Percentiles rank a stretch among this genome's conserved stretches.
These are phyloP conservation scores for Neurospora sp. DNA, from an alignment of 495 filamentous ascomycete species.

Conservation along the genomic window DNA sequence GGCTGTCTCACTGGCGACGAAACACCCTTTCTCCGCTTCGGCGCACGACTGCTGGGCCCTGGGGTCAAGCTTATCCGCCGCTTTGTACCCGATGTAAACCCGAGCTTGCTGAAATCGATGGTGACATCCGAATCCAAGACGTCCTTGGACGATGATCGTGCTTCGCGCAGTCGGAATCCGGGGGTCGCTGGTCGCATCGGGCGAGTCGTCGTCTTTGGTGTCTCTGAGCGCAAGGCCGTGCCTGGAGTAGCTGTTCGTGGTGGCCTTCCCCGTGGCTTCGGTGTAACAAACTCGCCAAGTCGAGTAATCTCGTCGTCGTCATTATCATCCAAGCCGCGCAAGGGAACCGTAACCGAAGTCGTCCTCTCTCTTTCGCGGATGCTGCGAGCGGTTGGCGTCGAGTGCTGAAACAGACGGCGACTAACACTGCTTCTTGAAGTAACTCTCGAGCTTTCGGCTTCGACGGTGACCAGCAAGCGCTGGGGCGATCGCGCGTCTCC, in stretches of 20 bases:
- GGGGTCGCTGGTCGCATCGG: conserved; percentile 36
- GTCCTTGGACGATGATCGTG: conserved; percentile 9
- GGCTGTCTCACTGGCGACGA: conserved; percentile 12
- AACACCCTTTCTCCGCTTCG: conserved; percentile 19
- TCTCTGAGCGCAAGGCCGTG: background rate
- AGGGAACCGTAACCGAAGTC: conserved; percentile 37
- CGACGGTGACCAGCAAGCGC: conserved; percentile 43
- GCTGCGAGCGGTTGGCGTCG: conserved; percentile 17
- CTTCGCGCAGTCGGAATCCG: conserved; percentile 1
- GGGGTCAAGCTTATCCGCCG: conserved; percentile 12
- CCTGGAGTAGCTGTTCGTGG: conserved; percentile 30
- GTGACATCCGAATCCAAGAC: conserved; percentile 12
- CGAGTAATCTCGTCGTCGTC: conserved; percentile 16
- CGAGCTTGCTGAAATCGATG: background rate
- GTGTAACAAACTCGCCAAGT: conserved; percentile 21
- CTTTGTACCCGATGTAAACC: background rate
- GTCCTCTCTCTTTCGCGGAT: conserved; percentile 19
- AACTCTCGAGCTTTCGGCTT: conserved; percentile 30
- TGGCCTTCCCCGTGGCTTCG: conserved; percentile 26
- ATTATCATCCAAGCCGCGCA: conserved; percentile 39
- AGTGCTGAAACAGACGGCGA: conserved; percentile 31
- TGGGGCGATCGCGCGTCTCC: conserved; percentile 39
- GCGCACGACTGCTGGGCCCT: conserved; percentile 2
- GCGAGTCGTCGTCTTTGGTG: conserved; percentile 14
- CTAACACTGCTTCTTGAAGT: conserved; percentile 18